A percentile compares a stretch with the other conserved stretches of the same genome.
Conservation (phyloP, 768 basidiomycete genomes). For the Lactarius sanguifluus region DNA sequence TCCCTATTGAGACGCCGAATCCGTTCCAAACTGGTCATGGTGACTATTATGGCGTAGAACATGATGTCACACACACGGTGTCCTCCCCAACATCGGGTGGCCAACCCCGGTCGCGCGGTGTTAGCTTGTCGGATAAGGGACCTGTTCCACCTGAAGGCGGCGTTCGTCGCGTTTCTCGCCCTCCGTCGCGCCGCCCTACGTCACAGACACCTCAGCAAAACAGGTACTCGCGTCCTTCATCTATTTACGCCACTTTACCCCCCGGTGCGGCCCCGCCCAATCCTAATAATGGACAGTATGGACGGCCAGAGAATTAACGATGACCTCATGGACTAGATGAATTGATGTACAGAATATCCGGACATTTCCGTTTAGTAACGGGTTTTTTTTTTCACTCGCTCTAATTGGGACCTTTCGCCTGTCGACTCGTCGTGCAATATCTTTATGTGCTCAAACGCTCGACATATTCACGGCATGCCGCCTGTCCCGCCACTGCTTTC, state of each 20-base stretch:
- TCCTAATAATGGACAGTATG: slow-evolving; percentile 20
- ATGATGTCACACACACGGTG: slow-evolving; percentile 1
- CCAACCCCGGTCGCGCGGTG: slow-evolving; percentile 48
- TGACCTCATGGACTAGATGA: slow-evolving; percentile 19
- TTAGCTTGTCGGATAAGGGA: slow-evolving; percentile 79
- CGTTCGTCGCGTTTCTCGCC: slow-evolving; percentile 76
- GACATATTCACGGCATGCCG: background rate
- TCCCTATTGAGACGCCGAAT: slow-evolving; percentile 11
- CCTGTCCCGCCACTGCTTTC: slow-evolving; percentile 3
- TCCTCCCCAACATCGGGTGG: slow-evolving; percentile 12
- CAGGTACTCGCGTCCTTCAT: slow-evolving; percentile 67
- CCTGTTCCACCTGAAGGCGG: slow-evolving; percentile 80
- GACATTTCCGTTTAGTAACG: slow-evolving; percentile 25
- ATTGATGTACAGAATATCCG: slow-evolving; percentile 18
- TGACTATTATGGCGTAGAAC: slow-evolving; percentile 8
- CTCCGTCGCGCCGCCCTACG: slow-evolving; percentile 53
- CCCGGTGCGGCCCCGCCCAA: slow-evolving; percentile 67
- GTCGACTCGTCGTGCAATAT: background rate
- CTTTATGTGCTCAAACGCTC: slow-evolving; percentile 13
- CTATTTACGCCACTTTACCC: slow-evolving; percentile 49
- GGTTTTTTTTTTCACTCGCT: slow-evolving; percentile 9
- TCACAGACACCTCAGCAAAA: slow-evolving; percentile 59
- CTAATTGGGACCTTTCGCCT: slow-evolving; percentile 14
- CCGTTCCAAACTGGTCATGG: slow-evolving; percentile 19
- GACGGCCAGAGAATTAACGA: slow-evolving; percentile 3